Evolutionary conservation across 2,329 filamentous ascomycete species (phyloP).

Genomic region (Ambrosiella beaveri): DNA sequence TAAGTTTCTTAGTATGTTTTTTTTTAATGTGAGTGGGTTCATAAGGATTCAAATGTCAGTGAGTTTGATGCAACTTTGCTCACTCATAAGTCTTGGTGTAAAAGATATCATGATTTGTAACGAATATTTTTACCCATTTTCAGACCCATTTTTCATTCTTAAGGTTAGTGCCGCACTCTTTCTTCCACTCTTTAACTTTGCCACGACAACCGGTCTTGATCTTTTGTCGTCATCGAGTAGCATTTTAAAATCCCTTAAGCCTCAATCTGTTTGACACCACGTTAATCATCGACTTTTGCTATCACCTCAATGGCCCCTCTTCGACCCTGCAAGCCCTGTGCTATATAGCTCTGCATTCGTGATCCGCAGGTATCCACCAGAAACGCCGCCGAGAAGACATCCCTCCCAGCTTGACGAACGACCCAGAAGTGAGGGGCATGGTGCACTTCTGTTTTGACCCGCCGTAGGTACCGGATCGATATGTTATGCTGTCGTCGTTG

Average conservation of each 20-base stretch:
- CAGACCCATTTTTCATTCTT: too few species aligned
- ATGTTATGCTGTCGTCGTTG: background rate
- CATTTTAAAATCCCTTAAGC: background rate
- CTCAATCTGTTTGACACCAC: background rate
- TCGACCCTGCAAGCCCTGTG: background rate
- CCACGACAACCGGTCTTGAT: background rate
- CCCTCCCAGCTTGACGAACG: background rate
- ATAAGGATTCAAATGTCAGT: background rate
- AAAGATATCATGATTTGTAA: too few species aligned
- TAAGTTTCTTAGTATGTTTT: background rate
- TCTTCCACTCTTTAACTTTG: background rate
- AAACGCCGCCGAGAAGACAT: background rate
- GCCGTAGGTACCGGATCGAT: background rate
- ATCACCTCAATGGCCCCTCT: background rate
- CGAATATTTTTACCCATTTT: too few species aligned
- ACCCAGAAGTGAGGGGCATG: background rate
- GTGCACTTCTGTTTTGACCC: background rate
- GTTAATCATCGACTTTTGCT: background rate
- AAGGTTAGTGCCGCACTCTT: background rate
- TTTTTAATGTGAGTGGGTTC: background rate
- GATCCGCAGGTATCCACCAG: background rate
- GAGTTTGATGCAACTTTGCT: background rate
- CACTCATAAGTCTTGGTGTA: too few species aligned
- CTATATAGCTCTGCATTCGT: background rate
- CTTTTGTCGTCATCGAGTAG: background rate